Evolutionary conservation across 2,329 filamentous ascomycete genomes (phyloP).

Genomic region (Colletotrichum scovillei): DNA sequence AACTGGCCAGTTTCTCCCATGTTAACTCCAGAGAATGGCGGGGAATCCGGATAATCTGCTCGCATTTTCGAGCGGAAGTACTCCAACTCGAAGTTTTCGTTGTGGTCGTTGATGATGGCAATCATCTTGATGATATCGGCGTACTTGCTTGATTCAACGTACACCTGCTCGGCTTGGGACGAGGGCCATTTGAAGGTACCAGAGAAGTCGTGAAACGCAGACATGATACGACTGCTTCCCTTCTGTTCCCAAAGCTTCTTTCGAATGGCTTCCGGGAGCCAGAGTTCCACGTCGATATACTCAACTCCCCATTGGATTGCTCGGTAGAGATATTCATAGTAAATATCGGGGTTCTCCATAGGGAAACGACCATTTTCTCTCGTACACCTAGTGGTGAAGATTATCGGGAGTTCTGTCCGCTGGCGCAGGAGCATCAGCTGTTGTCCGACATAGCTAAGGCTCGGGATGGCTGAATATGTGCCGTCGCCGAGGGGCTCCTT

Average conservation of each 20-base stretch:
- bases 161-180: slow-evolving; percentile 76
- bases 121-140: slow-evolving; percentile 95
- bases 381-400: slow-evolving; percentile 86
- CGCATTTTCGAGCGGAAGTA: slow-evolving; percentile 86
- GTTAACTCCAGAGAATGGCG: slow-evolving; percentile 85
- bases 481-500: slow-evolving; percentile 76
- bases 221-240: slow-evolving; percentile 87
- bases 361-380: slow-evolving; percentile 87
- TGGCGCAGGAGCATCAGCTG: slow-evolving; percentile 88
- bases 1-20: slow-evolving; percentile 90
- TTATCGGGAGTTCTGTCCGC: slow-evolving; percentile 88
- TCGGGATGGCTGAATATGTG: slow-evolving; percentile 74
- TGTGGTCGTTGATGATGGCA: slow-evolving; percentile 81
- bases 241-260: slow-evolving; percentile 74
- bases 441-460: slow-evolving; percentile 85
- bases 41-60: slow-evolving; percentile 73
- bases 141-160: slow-evolving; percentile 77
- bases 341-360: slow-evolving; percentile 81
- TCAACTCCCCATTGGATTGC: slow-evolving; percentile 92
- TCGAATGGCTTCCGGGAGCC: slow-evolving; percentile 83
- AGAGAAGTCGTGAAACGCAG: slow-evolving; percentile 91
- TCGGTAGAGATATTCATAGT: slow-evolving; percentile 82
- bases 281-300: slow-evolving; percentile 90
- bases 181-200: slow-evolving; percentile 87
- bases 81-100: slow-evolving; percentile 91